These are phyloP conservation scores for Cucurbita maxima DNA, from an alignment of 306 rosid species.

Conservation along the genomic window DNA sequence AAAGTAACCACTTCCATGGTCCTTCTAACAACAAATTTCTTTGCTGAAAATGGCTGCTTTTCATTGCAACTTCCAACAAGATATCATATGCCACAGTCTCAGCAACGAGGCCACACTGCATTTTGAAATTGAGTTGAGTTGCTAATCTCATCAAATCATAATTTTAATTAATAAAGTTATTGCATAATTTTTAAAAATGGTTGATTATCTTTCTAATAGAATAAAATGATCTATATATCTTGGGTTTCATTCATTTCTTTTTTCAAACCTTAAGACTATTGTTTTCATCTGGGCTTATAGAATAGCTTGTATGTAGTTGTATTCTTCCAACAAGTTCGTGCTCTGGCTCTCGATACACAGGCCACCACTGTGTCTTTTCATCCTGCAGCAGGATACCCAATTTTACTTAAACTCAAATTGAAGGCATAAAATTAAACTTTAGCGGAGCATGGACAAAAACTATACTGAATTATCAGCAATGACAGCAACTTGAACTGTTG, in stretches of 20 bases:
- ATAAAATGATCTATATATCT: not conserved
- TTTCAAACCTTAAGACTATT: slow-evolving; percentile 57
- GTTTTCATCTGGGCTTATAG: slow-evolving; percentile 64
- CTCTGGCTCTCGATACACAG: slow-evolving; percentile 58
- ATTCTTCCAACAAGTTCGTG: slow-evolving; percentile 78
- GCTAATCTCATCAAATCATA: not conserved
- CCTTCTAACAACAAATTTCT: slow-evolving; percentile 59
- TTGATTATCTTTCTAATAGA: too few relatives aligned
- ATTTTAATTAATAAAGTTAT: not conserved
- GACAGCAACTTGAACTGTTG: slow-evolving; percentile 66
- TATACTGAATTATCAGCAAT: slow-evolving; percentile 75
- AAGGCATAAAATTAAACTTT: not conserved
- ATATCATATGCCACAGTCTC: slow-evolving; percentile 93
- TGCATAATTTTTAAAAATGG: too few relatives aligned
- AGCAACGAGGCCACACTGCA: slow-evolving; percentile 80
- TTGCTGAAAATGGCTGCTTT: slow-evolving; percentile 69
- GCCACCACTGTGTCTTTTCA: slow-evolving; percentile 93
- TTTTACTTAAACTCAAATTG: not conserved
- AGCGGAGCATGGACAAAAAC: not conserved
- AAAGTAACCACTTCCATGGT: slow-evolving; percentile 91
- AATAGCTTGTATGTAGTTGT: slow-evolving; percentile 57
- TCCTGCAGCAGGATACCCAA: slow-evolving; percentile 36
- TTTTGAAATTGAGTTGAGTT: not conserved
- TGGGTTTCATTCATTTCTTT: not conserved
- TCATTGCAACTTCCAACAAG: slow-evolving; percentile 86